Percentiles rank a stretch among this genome's conserved stretches.
Evolutionary conservation across 1,284 basidiomycete species (phyloP).

Genomic region (Ganoderma leucocontextum): DNA sequence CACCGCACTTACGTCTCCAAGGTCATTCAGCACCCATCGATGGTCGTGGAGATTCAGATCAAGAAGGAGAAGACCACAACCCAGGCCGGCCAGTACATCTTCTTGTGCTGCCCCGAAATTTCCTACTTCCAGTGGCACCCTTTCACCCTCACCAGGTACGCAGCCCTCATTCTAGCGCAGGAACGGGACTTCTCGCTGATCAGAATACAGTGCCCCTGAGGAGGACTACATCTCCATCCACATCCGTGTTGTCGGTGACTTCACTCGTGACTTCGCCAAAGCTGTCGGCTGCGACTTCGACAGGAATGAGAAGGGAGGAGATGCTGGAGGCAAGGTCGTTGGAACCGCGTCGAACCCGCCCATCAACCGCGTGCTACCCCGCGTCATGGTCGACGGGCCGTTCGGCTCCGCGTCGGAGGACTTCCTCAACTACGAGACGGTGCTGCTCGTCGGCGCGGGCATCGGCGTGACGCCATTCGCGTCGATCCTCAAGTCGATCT

Average conservation of each 20-base stretch:
- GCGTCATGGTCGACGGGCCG: slow-evolving; percentile 91
- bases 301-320: slow-evolving; percentile 58
- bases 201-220: slow-evolving; percentile 74
- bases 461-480: slow-evolving; percentile 95
- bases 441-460: slow-evolving; percentile 87
- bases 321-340: slow-evolving; percentile 64
- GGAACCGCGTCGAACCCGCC: slow-evolving; percentile 65
- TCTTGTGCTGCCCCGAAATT: slow-evolving; percentile 85
- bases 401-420: slow-evolving; percentile 89
- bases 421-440: slow-evolving; percentile 86
- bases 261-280: slow-evolving; percentile 81
- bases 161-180: slow-evolving; percentile 10
- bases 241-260: slow-evolving; percentile 88
- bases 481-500: slow-evolving; percentile 92
- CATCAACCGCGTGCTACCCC: slow-evolving; percentile 77
- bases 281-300: slow-evolving; percentile 86
- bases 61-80: slow-evolving; percentile 89
- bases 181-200: slow-evolving; percentile 1
- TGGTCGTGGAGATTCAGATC: slow-evolving; percentile 91
- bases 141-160: slow-evolving; percentile 85
- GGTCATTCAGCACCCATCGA: slow-evolving; percentile 92
- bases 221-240: slow-evolving; percentile 93
- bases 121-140: slow-evolving; percentile 96
- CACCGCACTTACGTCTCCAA: slow-evolving; percentile 91
- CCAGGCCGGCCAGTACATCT: slow-evolving; percentile 89